Evolutionary conservation across 192 early-diverging fungal species (phyloP).

Genomic region (Piromyces finnis): DNA sequence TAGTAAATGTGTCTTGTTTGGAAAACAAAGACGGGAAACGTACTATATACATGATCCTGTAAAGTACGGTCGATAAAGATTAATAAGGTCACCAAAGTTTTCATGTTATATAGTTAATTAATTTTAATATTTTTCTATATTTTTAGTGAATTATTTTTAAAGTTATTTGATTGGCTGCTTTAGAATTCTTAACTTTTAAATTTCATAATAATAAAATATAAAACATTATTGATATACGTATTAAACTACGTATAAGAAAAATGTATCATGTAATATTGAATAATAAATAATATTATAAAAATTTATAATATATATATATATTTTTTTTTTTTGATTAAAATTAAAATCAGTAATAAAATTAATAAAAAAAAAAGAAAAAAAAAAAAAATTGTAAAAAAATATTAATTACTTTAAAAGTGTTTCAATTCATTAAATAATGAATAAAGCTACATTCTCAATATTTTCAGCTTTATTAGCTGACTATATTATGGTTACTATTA

Average conservation of each 20-base stretch:
- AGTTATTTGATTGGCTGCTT: background rate
- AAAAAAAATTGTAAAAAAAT: no score
- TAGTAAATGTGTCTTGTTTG: background rate
- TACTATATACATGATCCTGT: background rate
- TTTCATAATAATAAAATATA: no score
- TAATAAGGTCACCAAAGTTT: background rate
- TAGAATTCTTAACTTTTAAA: no score
- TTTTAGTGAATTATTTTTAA: background rate
- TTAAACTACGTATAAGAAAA: no score
- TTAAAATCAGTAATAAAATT: no score
- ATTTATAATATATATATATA: no score
- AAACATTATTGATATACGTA: no score
- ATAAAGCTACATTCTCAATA: background rate
- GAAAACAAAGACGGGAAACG: background rate
- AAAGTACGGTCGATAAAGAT: background rate
- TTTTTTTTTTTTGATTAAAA: no score
- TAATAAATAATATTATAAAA: no score
- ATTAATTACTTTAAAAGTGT: no score
- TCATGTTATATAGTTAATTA: background rate
- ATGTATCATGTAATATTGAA: no score
- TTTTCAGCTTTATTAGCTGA: background rate
- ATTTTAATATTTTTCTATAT: background rate
- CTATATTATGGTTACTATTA: background rate
- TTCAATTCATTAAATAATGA: background rate
- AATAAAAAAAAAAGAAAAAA: no score